Evolutionary conservation across 1,284 basidiomycete genomes (phyloP).

Genomic region (Singerocomus inundabilis): DNA sequence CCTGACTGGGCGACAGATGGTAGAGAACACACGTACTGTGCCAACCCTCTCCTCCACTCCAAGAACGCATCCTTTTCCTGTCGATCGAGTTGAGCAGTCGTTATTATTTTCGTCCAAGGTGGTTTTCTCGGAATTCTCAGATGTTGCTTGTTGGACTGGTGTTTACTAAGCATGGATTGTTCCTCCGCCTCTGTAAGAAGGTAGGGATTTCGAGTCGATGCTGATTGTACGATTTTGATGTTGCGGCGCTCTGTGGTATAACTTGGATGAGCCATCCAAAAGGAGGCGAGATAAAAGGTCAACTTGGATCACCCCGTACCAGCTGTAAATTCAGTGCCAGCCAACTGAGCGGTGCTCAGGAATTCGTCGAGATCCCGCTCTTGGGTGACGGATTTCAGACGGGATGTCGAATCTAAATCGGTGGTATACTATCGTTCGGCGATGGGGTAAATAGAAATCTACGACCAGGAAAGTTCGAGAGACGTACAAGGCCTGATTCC

Average conservation of each 20-base stretch:
- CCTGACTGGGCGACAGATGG: neutral
- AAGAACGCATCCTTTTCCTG: constrained; percentile 88
- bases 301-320: constrained; percentile 48
- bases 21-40: constrained; percentile 57
- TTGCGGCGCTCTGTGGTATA: constrained; percentile 76
- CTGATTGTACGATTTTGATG: constrained; percentile 83
- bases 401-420: constrained; percentile 68
- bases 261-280: constrained; percentile 7
- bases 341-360: constrained; percentile 91
- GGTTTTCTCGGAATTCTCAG: constrained; percentile 86
- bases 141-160: constrained; percentile 68
- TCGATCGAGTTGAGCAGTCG: constrained; percentile 74
- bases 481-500: constrained; percentile 74
- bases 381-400: constrained; percentile 92
- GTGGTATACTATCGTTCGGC: constrained; percentile 65
- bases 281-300: neutral
- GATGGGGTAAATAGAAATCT: neutral
- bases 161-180: constrained; percentile 67
- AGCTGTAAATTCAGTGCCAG: constrained; percentile 96
- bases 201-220: constrained; percentile 79
- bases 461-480: neutral
- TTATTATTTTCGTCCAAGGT: constrained; percentile 81
- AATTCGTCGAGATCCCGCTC: constrained; percentile 97
- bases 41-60: constrained; percentile 89
- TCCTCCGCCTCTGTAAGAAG: constrained; percentile 87